These are phyloP conservation scores for Xylariomycetidae sp. DNA, from an alignment of 2,329 filamentous ascomycete species.

Conservation along the genomic window DNA sequence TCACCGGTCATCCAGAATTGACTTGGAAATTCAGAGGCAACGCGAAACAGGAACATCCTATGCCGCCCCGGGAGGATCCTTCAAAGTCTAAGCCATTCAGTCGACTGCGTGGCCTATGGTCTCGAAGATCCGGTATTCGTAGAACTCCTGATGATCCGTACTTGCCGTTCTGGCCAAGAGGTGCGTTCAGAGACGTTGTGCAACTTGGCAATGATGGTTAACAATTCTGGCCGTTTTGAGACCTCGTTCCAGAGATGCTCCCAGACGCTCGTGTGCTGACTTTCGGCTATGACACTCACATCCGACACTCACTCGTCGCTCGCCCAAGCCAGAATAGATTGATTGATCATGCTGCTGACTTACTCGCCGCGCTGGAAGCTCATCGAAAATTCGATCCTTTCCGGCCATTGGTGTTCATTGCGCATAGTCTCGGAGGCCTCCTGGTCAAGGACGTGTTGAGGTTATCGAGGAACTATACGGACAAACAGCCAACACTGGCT, in stretches of 20 bases:
- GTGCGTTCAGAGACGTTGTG: background rate
- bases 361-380: constrained; percentile 4
- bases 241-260: constrained; percentile 6
- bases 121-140: background rate
- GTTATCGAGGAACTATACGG: constrained; percentile 4
- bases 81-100: background rate
- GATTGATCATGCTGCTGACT: constrained; percentile 5
- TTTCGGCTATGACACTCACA: constrained; percentile 10
- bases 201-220: background rate
- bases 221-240: constrained; percentile 1
- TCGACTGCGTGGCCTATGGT: background rate
- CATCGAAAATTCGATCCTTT: background rate
- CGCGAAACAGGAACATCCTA: background rate
- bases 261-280: constrained; percentile 6
- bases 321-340: constrained; percentile 5
- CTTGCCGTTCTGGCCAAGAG: constrained; percentile 6
- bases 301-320: constrained; percentile 2
- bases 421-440: constrained; percentile 7
- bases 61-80: background rate
- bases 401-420: constrained; percentile 8
- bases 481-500: constrained; percentile 1
- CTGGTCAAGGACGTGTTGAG: constrained; percentile 8
- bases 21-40: constrained; percentile 8
- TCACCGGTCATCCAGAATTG: constrained; percentile 8
- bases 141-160: background rate